Evolutionary conservation across 2,329 filamentous ascomycete species (phyloP), one percentile per base, ranked within the genome.

Genomic region (Saccharata proteae): DNA sequence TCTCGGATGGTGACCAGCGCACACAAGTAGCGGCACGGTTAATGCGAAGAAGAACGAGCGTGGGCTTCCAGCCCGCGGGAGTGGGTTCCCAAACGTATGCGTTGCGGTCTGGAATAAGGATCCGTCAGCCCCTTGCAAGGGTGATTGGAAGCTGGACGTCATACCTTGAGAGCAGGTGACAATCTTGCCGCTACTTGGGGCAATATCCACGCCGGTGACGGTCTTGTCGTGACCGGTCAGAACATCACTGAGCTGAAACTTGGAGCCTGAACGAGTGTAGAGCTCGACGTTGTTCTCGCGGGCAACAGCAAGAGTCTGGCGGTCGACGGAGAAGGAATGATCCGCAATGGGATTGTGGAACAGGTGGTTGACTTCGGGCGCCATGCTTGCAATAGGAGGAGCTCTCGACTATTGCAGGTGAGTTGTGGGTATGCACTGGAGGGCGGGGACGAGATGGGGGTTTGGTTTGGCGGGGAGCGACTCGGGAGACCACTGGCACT

Each of bases 21-120:
- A 94, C 90, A 52, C 88, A 94, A 0, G 90, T 98, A 4, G 90
- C 90, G 12, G 90, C 90, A 39, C 90, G 77, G 62, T 93, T 94
- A 63, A 98, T 94, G 51, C 90, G 83, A 30, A 98, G 80, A 38
- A 98, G 78, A 12, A 98, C 90, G 32, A 98, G 74, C 1, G 90
- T 98, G 3, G 90, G 90, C 61, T 94, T 96, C 74, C 93, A 98
- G 35, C 86, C 88, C 23, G 74, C 70, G 2, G 82, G 73, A n/a
- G 84, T 86, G 13, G 82, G 83, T 54, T 98, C 90, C 90, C 90
- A 98, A 32, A 98, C 90, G 44, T 96, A 79, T 39, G 90, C 90
- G 58, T 98, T 98, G 46, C 90, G 82, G 59, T 98, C 90, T 92
- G 24, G 21, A 19, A 25, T 21, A 16, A 21, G 12, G 11, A 21